Evolutionary conservation across 352 stramenopile species (phyloP).

Genomic region (Plasmopara halstedii): DNA sequence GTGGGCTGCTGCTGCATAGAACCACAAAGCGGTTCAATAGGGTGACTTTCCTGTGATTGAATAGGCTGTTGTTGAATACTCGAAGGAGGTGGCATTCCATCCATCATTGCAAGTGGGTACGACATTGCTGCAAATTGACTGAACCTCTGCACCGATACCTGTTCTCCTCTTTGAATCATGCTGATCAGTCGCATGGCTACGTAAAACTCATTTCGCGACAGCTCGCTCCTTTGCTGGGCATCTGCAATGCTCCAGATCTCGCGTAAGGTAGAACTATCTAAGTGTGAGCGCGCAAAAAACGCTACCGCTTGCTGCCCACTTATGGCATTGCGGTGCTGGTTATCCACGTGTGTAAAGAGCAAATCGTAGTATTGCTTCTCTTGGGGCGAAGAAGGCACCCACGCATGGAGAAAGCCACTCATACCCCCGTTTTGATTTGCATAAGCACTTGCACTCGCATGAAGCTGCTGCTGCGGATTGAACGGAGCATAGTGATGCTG

Average conservation of each 20-base stretch:
- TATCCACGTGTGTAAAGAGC: constrained; percentile 88
- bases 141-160: constrained; percentile 60
- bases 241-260: constrained; percentile 82
- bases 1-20: constrained; percentile 6
- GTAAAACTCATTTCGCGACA: constrained; percentile 80
- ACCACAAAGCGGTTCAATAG: constrained; percentile 11
- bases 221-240: constrained; percentile 53
- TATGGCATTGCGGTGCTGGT: constrained; percentile 74
- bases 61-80: constrained; percentile 1
- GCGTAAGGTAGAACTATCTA: constrained; percentile 76
- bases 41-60: constrained; percentile 1
- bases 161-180: constrained; percentile 73
- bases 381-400: constrained; percentile 43
- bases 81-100: constrained; percentile 47
- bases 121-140: constrained; percentile 46
- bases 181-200: constrained; percentile 81
- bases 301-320: constrained; percentile 83
- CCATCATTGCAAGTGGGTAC: constrained; percentile 54
- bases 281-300: constrained; percentile 90
- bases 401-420: constrained; percentile 31
- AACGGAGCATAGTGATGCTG: constrained; percentile 58
- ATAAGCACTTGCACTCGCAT: constrained; percentile 28
- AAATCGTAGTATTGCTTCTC: constrained; percentile 87
- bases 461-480: constrained; percentile 43
- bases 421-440: constrained; percentile 20